These are phyloP conservation scores for Hymenoscyphus repandus DNA, from an alignment of 2,329 filamentous ascomycete species.

Conservation along the genomic window DNA sequence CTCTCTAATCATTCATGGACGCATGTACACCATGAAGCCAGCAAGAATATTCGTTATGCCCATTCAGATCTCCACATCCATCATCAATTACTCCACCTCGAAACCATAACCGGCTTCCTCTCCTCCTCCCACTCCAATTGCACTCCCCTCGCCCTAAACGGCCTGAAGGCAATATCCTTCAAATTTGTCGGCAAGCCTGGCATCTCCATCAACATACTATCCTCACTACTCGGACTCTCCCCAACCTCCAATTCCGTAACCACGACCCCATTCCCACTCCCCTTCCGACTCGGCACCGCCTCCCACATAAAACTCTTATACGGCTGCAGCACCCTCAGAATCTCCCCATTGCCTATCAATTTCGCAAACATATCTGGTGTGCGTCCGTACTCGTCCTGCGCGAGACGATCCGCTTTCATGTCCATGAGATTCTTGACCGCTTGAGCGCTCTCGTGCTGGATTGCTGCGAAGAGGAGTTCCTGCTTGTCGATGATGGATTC, in stretches of 20 bases:
- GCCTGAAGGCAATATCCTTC: neutral
- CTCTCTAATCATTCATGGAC: neutral
- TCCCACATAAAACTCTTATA: conserved; percentile 1
- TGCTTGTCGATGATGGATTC: conserved; percentile 5
- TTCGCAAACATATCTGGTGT: conserved; percentile 12
- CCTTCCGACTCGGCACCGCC: neutral
- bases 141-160: neutral
- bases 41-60: too few species aligned
- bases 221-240: neutral
- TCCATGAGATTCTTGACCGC: conserved; percentile 9
- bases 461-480: conserved; percentile 11
- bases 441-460: conserved; percentile 7
- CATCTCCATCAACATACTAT: neutral
- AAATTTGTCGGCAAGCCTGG: neutral
- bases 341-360: neutral
- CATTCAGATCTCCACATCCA: too few species aligned
- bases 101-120: neutral
- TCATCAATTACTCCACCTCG: too few species aligned
- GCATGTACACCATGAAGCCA: too few species aligned
- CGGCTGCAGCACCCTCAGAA: conserved; percentile 4
- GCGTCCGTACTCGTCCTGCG: conserved; percentile 14
- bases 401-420: conserved; percentile 11
- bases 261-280: neutral
- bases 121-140: neutral
- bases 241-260: neutral